Percentiles rank a stretch among this genome's conserved stretches.
Evolutionary conservation across 2,329 filamentous ascomycete species (phyloP).

Genomic region (Fusarium coicis): DNA sequence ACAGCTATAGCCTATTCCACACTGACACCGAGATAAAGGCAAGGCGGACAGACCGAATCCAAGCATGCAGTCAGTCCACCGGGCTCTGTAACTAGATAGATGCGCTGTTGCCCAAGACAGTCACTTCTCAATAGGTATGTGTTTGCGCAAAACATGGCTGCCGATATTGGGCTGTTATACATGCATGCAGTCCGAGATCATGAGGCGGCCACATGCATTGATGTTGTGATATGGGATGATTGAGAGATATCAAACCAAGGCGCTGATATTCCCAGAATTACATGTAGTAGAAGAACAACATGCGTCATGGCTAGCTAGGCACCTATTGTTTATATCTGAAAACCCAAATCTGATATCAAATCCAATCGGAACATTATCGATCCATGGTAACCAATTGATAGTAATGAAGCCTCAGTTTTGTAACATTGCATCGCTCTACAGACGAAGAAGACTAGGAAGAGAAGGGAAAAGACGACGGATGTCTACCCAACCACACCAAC

Average conservation of each 20-base stretch:
- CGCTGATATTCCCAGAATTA: slow-evolving; percentile 16
- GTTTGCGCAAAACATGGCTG: slow-evolving; percentile 17
- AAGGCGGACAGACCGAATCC: slow-evolving; percentile 22
- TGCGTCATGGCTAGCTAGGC: slow-evolving; percentile 13
- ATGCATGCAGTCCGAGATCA: slow-evolving; percentile 25
- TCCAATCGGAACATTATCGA: slow-evolving; percentile 38
- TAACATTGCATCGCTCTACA: neutral
- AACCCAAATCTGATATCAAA: neutral
- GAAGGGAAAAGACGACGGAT: slow-evolving; percentile 9
- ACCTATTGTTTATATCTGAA: slow-evolving; percentile 1
- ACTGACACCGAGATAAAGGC: slow-evolving; percentile 11
- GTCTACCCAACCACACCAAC: slow-evolving; percentile 33
- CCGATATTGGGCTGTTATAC: slow-evolving; percentile 30
- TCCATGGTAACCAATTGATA: slow-evolving; percentile 28
- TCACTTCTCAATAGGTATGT: neutral
- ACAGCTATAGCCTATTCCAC: neutral
- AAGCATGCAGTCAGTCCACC: slow-evolving; percentile 23
- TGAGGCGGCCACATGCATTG: slow-evolving; percentile 32
- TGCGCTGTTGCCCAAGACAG: slow-evolving; percentile 10
- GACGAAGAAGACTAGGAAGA: neutral
- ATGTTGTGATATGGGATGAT: slow-evolving; percentile 29
- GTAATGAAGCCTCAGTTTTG: slow-evolving; percentile 21
- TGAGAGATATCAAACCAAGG: slow-evolving; percentile 26
- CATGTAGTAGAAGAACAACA: slow-evolving; percentile 3
- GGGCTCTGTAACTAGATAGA: slow-evolving; percentile 6